Evolutionary conservation across 768 basidiomycete genomes (phyloP), one percentile per base, ranked within the genome.

Genomic region (Suillus ampliporus): DNA sequence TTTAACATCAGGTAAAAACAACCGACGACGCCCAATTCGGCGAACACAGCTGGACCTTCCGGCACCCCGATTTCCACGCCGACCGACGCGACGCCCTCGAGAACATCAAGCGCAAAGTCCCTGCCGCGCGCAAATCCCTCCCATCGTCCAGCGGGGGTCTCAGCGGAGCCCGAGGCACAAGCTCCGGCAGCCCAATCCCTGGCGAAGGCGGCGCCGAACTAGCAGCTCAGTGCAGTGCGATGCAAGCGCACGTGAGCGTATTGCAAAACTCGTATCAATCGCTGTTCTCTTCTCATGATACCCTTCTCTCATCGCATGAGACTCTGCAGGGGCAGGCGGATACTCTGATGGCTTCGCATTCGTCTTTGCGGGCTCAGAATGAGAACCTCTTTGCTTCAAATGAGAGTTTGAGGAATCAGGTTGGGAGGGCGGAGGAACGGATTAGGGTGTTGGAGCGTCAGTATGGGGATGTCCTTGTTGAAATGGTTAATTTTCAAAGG

Each of bases 1-100:
- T 13, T 56, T 15, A 2, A 11, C 10, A 26, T 52, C 62, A 81
- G 82, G 87, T 95, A 66, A 96, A 95, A 76, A 94, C 92, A 69
- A 88, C 87, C 2, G 94, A 95, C 66, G 93, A 93, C 68, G 81
- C 86, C 72, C 85, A 88, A 65, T 93, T 83, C 62, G 85, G 86
- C 61, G 86, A 87, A 65, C 84, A 86, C 65, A 73, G 79, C 41
- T 84, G 83, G 83, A 84, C 82, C 1, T 84, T 84, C 65, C 78
- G 80, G n/a, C 83, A 84, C 58, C 83, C 83, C 19, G 83, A 83
- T 65, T 84, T 83, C 64, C 83, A 81, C 65, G 75, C 82, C 19
- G 83, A 85, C 67, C 76, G 82, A 47, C 80, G 81, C 26, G 83
- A 85, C 52, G 82, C 80, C 11, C 81, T 89, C 61, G 88, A 89